These are phyloP conservation scores for Filosporella fistucella DNA, from an alignment of 495 filamentous ascomycete genomes.

Conservation along the genomic window DNA sequence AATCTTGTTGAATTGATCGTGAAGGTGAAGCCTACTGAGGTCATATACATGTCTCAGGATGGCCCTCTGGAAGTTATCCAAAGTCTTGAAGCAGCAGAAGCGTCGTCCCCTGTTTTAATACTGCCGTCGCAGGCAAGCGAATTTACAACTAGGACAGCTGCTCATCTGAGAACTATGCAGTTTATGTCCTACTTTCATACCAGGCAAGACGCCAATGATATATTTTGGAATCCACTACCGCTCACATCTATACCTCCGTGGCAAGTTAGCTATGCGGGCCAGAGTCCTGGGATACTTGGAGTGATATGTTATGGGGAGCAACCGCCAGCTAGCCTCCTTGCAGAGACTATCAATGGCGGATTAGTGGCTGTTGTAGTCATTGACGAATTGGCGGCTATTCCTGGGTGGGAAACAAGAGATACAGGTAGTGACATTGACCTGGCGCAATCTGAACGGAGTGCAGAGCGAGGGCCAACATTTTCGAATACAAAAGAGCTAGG, in stretches of 20 bases:
- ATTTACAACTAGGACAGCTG: conserved; percentile 57
- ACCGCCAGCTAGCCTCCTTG: conserved; percentile 17
- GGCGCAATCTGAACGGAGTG: neutral
- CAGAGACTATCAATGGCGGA: conserved; percentile 23
- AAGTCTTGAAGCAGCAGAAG: conserved; percentile 39
- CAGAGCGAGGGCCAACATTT: neutral
- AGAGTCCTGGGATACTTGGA: conserved; percentile 20
- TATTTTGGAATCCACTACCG: conserved; percentile 17
- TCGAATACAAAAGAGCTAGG: conserved; percentile 2
- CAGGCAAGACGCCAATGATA: neutral
- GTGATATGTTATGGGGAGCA: conserved; percentile 26
- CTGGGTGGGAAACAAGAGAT: conserved; percentile 9
- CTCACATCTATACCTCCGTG: conserved; percentile 23
- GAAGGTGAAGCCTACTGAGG: conserved; percentile 44
- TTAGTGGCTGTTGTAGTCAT: conserved; percentile 23
- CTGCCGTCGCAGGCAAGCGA: conserved; percentile 59
- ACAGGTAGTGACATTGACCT: neutral
- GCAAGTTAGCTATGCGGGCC: conserved; percentile 22
- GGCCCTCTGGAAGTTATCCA: conserved; percentile 62
- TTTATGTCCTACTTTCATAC: conserved; percentile 26
- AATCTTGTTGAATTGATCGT: conserved; percentile 60
- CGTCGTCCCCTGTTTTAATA: conserved; percentile 30
- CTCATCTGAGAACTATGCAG: conserved; percentile 55
- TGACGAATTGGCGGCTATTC: conserved; percentile 24
- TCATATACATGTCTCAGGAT: conserved; percentile 72